These are phyloP conservation scores for Plasmopara muralis DNA, from an alignment of 352 stramenopile genomes.

Conservation along the genomic window DNA sequence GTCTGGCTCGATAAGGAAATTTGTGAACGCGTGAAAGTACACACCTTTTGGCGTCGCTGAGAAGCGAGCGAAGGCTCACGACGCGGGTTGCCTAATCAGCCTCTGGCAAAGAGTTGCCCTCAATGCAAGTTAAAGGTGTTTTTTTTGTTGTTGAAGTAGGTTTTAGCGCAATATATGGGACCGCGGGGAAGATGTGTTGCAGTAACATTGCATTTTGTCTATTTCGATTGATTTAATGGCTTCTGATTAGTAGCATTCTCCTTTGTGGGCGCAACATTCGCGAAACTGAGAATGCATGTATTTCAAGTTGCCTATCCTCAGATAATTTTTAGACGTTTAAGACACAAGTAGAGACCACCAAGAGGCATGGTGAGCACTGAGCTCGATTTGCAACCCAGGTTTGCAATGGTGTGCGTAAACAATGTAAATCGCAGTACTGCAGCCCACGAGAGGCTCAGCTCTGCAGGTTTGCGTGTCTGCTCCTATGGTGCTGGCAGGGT, in stretches of 20 bases:
- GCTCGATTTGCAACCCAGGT: slow-evolving; percentile 20
- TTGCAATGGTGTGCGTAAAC: slow-evolving; percentile 82
- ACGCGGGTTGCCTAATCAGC: slow-evolving; percentile 34
- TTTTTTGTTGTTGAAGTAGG: slow-evolving; percentile 5
- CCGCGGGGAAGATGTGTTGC: too few species aligned
- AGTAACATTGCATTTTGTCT: too few species aligned
- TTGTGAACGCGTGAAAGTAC: slow-evolving; percentile 43
- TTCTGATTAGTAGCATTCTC: background rate
- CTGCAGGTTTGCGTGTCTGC: slow-evolving; percentile 54
- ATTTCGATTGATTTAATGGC: background rate
- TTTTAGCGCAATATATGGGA: background rate
- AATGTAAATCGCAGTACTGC: slow-evolving; percentile 84
- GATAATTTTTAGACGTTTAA: too few species aligned
- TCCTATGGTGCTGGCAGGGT: slow-evolving; percentile 59
- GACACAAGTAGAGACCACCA: background rate
- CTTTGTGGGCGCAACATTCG: background rate
- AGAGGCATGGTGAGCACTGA: slow-evolving; percentile 10
- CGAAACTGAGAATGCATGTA: background rate
- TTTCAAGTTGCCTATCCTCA: background rate
- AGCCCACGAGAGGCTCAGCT: slow-evolving; percentile 50
- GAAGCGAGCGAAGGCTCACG: slow-evolving; percentile 31
- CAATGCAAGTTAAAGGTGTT: slow-evolving; percentile 18
- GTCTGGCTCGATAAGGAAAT: slow-evolving; percentile 31
- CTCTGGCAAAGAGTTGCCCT: slow-evolving; percentile 49
- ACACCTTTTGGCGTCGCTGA: slow-evolving; percentile 59